These are phyloP conservation scores for Puccinia coronata DNA, from an alignment of 1,284 basidiomycete species.

Conservation along the genomic window DNA sequence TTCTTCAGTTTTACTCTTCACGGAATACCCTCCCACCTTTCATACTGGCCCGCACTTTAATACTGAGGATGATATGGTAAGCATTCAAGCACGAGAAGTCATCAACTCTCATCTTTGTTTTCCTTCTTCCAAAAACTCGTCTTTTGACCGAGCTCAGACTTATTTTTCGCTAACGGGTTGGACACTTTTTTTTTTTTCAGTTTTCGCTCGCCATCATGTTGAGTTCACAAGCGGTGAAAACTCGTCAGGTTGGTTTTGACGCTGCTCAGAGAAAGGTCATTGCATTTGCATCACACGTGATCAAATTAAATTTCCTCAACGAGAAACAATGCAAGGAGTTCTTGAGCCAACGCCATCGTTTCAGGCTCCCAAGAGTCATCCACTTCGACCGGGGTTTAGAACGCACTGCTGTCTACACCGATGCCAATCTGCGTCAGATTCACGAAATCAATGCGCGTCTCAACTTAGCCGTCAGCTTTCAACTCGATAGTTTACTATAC, in stretches of 20 bases:
- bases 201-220: background rate
- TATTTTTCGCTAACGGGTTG: background rate
- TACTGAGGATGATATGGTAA: background rate
- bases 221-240: conserved; percentile 9
- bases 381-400: background rate
- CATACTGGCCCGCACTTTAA: background rate
- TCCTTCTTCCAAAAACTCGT: background rate
- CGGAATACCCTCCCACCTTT: conserved; percentile 21
- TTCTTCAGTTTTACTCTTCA: conserved; percentile 33
- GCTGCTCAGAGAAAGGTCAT: conserved; percentile 8
- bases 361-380: background rate
- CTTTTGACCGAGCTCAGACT: background rate
- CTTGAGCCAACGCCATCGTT: conserved; percentile 13
- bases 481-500: conserved; percentile 66
- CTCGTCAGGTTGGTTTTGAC: conserved; percentile 18
- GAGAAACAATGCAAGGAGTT: background rate
- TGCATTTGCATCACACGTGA: conserved; percentile 26
- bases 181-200: background rate
- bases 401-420: background rate
- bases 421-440: conserved; percentile 59
- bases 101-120: background rate
- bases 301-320: conserved; percentile 22
- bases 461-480: conserved; percentile 69
- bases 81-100: background rate
- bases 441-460: conserved; percentile 60